Percentiles rank a stretch among this genome's conserved stretches.
Conservation (phyloP, 129 eudicot species). For the Artemisia argyi region DNA sequence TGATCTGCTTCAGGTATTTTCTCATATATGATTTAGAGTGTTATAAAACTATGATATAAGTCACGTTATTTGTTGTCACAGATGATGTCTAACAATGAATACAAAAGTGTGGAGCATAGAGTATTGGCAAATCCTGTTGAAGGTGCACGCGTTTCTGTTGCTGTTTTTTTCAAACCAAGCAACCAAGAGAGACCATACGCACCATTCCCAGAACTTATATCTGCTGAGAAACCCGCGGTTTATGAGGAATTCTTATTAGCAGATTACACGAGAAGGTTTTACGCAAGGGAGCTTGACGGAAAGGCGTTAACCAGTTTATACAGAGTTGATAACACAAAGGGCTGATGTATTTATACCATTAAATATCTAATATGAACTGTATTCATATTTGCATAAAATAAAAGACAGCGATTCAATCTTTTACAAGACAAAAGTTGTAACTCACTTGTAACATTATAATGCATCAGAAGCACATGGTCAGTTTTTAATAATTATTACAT, state of each 20-base stretch:
- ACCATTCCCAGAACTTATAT: constrained; percentile 20
- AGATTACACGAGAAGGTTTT: neutral
- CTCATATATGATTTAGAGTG: neutral
- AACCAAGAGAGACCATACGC: no score
- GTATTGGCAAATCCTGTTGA: constrained; percentile 10
- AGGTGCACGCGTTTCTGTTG: constrained; percentile 54
- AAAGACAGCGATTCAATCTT: no score
- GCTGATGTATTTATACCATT: neutral
- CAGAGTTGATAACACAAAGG: no score
- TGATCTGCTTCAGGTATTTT: constrained; percentile 63
- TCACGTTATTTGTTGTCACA: constrained; percentile 6
- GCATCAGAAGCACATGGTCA: no score
- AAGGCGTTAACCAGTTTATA: no score
- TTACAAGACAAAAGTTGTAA: no score
- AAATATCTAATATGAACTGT: no score
- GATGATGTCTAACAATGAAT: constrained; percentile 22
- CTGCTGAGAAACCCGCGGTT: constrained; percentile 48
- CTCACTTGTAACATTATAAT: no score
- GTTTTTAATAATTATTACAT: no score
- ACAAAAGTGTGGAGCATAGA: no score
- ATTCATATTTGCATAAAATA: no score
- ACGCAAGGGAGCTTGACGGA: constrained; percentile 27
- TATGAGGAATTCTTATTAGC: constrained; percentile 29
- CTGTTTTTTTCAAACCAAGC: constrained; percentile 9
- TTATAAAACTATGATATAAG: no score